Percentiles rank a stretch among this genome's conserved stretches.
Conservation (phyloP, 192 early-diverging fungal species). For the Backusella sp. region DNA sequence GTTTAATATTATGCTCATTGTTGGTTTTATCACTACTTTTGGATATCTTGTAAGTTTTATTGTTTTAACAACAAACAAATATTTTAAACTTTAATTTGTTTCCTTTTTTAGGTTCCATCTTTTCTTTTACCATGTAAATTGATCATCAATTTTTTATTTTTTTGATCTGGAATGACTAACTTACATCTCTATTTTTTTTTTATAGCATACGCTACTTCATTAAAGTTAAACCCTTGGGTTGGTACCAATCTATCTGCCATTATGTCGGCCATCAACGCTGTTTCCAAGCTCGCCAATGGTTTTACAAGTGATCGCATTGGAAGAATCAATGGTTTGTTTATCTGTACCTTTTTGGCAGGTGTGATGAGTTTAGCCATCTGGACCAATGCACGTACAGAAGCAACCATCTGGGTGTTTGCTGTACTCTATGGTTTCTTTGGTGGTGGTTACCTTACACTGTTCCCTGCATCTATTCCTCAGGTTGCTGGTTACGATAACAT, state of each 20-base stretch:
- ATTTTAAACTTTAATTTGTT: conserved; percentile 33
- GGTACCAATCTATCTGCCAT: conserved; percentile 40
- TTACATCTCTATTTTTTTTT: background rate
- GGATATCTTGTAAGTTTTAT: conserved; percentile 36
- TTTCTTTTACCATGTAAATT: conserved; percentile 35
- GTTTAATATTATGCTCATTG: conserved; percentile 29
- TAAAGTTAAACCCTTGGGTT: conserved; percentile 30
- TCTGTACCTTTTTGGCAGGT: conserved; percentile 43
- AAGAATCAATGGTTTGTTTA: conserved; percentile 41
- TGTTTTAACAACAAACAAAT: conserved; percentile 17
- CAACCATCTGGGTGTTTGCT: conserved; percentile 37
- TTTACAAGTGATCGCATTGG: conserved; percentile 45
- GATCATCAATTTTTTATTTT: background rate
- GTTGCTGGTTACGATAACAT: conserved; percentile 38
- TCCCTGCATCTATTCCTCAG: conserved; percentile 35
- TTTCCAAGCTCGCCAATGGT: conserved; percentile 39
- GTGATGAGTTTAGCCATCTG: conserved; percentile 44
- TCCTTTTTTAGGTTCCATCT: conserved; percentile 34
- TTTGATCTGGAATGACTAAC: background rate
- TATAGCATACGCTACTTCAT: conserved; percentile 15
- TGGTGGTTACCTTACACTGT: conserved; percentile 44
- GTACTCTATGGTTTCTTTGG: conserved; percentile 46
- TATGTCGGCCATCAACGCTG: conserved; percentile 47
- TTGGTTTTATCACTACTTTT: conserved; percentile 45
- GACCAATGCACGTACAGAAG: conserved; percentile 38